Percentiles rank a stretch among this genome's conserved stretches.
phyloP scores from a whole-genome alignment of 2,329 filamentous ascomycete species.

The Fusarium sp. region DNA sequence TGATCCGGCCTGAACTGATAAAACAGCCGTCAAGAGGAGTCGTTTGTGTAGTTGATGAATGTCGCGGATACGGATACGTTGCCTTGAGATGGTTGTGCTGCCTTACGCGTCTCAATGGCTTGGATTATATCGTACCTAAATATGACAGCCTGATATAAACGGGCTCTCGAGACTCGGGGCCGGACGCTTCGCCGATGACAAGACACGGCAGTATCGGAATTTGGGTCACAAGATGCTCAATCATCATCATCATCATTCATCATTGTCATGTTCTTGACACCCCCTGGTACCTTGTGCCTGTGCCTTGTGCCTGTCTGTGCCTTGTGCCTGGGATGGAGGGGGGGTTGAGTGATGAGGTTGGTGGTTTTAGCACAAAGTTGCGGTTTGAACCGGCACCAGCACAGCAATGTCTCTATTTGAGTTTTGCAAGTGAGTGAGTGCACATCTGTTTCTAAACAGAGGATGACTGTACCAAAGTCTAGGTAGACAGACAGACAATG shows the following conservation, averaged over 20 bases:
- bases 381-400: slow-evolving; percentile 25
- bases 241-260: slow-evolving; percentile 8
- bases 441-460: background rate
- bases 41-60: background rate
- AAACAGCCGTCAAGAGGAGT: background rate
- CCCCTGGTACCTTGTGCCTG: slow-evolving; percentile 22
- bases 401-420: background rate
- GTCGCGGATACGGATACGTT: slow-evolving; percentile 32
- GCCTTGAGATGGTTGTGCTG: slow-evolving; percentile 1
- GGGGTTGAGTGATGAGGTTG: background rate
- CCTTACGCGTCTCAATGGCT: slow-evolving; percentile 21
- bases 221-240: slow-evolving; percentile 8
- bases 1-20: slow-evolving; percentile 1
- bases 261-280: slow-evolving; percentile 5
- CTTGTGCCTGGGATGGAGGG: slow-evolving; percentile 26
- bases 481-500: slow-evolving; percentile 22
- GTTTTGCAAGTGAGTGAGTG: background rate
- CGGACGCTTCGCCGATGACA: background rate
- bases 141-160: background rate
- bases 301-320: slow-evolving; percentile 14
- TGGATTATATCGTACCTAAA: background rate
- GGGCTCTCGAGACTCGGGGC: background rate
- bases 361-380: slow-evolving; percentile 16
- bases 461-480: slow-evolving; percentile 16
- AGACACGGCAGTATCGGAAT: slow-evolving; percentile 5